Conservation (phyloP, 2,329 filamentous ascomycete genomes). For the Nothophoma quercina region DNA sequence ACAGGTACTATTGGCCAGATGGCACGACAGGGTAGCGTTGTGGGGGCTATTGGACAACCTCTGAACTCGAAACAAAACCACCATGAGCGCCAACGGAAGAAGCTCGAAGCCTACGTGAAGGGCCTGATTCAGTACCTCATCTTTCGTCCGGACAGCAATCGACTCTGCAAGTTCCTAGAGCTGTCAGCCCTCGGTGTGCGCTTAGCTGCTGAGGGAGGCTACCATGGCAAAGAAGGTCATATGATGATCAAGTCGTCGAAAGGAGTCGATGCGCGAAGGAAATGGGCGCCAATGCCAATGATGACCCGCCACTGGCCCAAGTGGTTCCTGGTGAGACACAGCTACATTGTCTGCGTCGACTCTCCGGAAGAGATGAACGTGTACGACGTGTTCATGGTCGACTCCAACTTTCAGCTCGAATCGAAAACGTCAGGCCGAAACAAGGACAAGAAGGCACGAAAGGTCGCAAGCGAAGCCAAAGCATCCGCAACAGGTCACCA, state of each 20-base stretch:
- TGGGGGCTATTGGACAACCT: conserved; percentile 45
- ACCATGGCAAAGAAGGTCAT: conserved; percentile 96
- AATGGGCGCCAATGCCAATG: conserved; percentile 79
- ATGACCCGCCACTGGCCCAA: conserved; percentile 87
- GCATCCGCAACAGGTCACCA: conserved; percentile 76
- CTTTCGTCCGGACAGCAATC: conserved; percentile 93
- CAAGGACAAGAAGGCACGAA: conserved; percentile 63
- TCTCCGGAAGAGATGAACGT: conserved; percentile 99
- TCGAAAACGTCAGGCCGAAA: conserved; percentile 65
- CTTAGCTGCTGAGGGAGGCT: conserved; percentile 92
- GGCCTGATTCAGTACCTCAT: conserved; percentile 97
- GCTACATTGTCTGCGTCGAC: conserved; percentile 97
- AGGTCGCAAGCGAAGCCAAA: conserved; percentile 71
- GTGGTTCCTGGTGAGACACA: conserved; percentile 98
- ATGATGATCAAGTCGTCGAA: conserved; percentile 91
- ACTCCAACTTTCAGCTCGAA: conserved; percentile 83
- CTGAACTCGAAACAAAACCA: conserved; percentile 64
- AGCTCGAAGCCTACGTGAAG: conserved; percentile 87
- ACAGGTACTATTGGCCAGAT: conserved; percentile 32
- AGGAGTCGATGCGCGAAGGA: conserved; percentile 83
- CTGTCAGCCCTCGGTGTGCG: conserved; percentile 92
- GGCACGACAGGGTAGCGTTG: conserved; percentile 51
- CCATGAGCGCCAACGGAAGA: conserved; percentile 80
- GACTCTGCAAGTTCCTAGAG: conserved; percentile 94
- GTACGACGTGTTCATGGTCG: conserved; percentile 97